Evolutionary conservation across 495 filamentous ascomycete genomes (phyloP).

Genomic region (Sordaria brevicollis): DNA sequence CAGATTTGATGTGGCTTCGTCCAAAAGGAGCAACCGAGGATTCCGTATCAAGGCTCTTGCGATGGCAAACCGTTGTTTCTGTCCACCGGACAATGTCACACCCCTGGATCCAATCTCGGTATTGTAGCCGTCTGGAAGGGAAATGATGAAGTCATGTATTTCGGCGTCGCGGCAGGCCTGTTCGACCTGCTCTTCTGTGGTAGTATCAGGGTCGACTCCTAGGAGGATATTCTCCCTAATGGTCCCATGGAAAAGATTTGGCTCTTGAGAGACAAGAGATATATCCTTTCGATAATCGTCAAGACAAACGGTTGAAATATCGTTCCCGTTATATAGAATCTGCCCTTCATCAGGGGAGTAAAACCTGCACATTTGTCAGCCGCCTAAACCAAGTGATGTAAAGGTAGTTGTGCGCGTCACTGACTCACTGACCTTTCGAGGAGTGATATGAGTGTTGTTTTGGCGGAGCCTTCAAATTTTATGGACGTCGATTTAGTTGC

Average conservation of each 20-base stretch:
- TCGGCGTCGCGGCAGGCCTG: conserved; percentile 44
- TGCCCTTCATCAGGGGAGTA: conserved; percentile 41
- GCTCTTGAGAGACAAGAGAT: conserved; percentile 50
- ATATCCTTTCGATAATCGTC: conserved; percentile 45
- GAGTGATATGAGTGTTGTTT: conserved; percentile 58
- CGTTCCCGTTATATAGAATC: conserved; percentile 39
- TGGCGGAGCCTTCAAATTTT: conserved; percentile 53
- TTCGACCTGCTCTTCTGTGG: conserved; percentile 32
- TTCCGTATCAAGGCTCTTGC: conserved; percentile 67
- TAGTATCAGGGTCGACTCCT: conserved; percentile 30
- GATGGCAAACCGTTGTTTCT: conserved; percentile 67
- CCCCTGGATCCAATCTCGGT: conserved; percentile 57
- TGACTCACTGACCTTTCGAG: conserved; percentile 38
- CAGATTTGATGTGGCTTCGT: conserved; percentile 70
- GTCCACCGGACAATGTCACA: conserved; percentile 62
- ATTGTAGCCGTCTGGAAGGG: conserved; percentile 48
- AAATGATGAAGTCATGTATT: conserved; percentile 49
- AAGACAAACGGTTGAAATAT: conserved; percentile 33
- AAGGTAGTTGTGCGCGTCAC: not conserved
- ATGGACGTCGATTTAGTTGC: conserved; percentile 11
- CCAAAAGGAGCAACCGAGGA: conserved; percentile 62
- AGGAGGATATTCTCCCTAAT: conserved; percentile 52
- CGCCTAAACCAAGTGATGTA: not conserved
- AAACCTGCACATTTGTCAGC: conserved; percentile 29
- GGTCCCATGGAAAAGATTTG: conserved; percentile 49